phyloP scores from a whole-genome alignment of 2,329 filamentous ascomycete genomes.

The Eutypa lata region DNA sequence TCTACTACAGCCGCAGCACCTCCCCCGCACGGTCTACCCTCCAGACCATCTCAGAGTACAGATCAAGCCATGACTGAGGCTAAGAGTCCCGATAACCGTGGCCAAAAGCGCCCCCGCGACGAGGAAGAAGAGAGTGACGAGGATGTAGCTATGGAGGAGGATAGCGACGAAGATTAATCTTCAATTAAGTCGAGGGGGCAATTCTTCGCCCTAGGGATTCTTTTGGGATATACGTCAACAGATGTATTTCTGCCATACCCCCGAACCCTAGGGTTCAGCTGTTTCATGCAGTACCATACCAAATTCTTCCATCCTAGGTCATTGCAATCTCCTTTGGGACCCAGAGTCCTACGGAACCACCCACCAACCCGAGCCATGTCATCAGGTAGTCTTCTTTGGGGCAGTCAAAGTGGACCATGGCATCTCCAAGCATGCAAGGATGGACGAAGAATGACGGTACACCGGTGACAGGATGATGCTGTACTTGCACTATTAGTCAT shows the following conservation, averaged over 20 bases:
- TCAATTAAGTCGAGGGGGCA: conserved; percentile 47
- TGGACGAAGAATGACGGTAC: conserved; percentile 86
- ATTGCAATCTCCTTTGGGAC: conserved; percentile 67
- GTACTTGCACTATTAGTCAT: conserved; percentile 27
- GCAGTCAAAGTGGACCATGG: conserved; percentile 66
- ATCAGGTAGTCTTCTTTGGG: conserved; percentile 70
- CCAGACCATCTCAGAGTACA: conserved; percentile 45
- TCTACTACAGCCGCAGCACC: conserved; percentile 30
- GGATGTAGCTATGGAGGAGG: conserved; percentile 66
- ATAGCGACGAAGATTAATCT: conserved; percentile 63
- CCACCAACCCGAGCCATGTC: conserved; percentile 86
- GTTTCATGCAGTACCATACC: conserved; percentile 5
- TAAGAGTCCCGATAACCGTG: conserved; percentile 52
- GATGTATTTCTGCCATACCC: too few relatives aligned
- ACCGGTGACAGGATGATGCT: conserved; percentile 82
- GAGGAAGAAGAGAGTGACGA: conserved; percentile 58
- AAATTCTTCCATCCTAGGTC: conserved; percentile 21
- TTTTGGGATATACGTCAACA: background rate
- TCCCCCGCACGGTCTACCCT: conserved; percentile 36
- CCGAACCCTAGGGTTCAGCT: background rate
- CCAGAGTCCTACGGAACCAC: conserved; percentile 74
- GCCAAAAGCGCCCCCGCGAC: conserved; percentile 69
- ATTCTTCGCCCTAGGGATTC: conserved; percentile 33
- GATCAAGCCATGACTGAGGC: conserved; percentile 51
- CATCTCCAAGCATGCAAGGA: conserved; percentile 83